Conservation (phyloP, 352 stramenopile species). For the Globisporangium carolinianum region DNA sequence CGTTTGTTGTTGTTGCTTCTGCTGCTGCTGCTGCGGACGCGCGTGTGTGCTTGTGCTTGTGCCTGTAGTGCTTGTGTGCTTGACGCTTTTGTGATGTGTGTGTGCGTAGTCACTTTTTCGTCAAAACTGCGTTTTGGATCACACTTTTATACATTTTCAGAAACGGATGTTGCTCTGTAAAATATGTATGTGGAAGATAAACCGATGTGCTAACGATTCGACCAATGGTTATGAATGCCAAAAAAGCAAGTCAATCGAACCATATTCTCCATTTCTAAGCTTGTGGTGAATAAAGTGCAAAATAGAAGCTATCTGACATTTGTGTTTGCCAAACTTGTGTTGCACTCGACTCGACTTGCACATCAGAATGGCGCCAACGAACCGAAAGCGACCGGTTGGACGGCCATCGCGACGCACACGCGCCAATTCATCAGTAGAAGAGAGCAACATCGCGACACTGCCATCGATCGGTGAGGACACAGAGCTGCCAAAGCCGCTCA, state of each 20-base stretch:
- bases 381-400: constrained; percentile 14
- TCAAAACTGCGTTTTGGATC: too few relatives aligned
- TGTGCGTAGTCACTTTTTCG: not conserved
- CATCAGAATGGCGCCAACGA: constrained; percentile 10
- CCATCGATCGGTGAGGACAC: constrained; percentile 59
- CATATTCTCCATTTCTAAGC: too few relatives aligned
- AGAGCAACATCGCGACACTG: constrained; percentile 20
- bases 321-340: not conserved
- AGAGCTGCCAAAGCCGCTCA: constrained; percentile 24
- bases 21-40: too few relatives aligned
- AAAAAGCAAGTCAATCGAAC: too few relatives aligned
- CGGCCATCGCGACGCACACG: constrained; percentile 20
- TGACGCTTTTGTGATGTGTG: not conserved
- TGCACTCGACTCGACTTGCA: too few relatives aligned
- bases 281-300: not conserved
- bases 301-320: not conserved
- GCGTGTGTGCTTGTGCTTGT: too few relatives aligned
- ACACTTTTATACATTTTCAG: too few relatives aligned
- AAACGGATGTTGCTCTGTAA: too few relatives aligned
- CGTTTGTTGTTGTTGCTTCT: not conserved
- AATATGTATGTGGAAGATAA: too few relatives aligned
- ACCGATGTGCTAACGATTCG: too few relatives aligned
- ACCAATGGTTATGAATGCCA: too few relatives aligned
- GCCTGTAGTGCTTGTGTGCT: constrained; percentile 1
- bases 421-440: constrained; percentile 1